Evolutionary conservation across 768 basidiomycete genomes (phyloP), one percentile per base, ranked within the genome.

Genomic region (Lactarius quietus): DNA sequence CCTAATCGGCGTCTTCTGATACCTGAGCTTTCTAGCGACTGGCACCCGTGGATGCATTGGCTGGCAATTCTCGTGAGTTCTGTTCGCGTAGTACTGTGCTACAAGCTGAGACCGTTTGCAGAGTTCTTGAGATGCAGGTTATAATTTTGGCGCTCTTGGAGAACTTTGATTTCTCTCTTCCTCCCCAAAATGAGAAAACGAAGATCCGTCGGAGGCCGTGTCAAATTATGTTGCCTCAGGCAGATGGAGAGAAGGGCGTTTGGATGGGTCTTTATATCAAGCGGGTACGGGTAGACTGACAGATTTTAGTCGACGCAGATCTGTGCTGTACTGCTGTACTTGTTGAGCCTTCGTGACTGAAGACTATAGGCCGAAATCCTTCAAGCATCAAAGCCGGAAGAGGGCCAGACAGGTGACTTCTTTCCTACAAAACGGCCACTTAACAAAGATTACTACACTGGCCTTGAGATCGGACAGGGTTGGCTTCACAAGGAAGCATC

Each of bases 81-180:
- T 15, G 7, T 26, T 5, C 15, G 12, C 52, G 41, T 41, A 20
- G 20, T 8, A 41, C 6, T 7, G 41, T 54, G 38, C 15, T 29
- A 6, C 6, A 28, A 20, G 51, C n/a, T 17, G 20, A 18, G 2
- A 26, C 17, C 10, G 20, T 23, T 41, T 35, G 6, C 33, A 63
- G 62, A 17, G 35, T 63, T 18, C 57, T 63, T 56, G 62, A 63
- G 36, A 36, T 60, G 38, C 51, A 65, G n/a, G 45, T 41, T 8
- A 60, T 65, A 26, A 28, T 39, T 17, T n/a, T 39, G 6, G 39
- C 23, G n/a, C 64, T 60, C 23, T 3, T 51, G 0, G 48, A 51
- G 26, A 51, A 51, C 26, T 51, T 26, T 17, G 48, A 51, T 3
- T 17, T 51, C 26, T 51, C 48, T 0, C 48, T 51, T 48, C 45